Evolutionary conservation across 2,329 filamentous ascomycete genomes (phyloP), one percentile per base, ranked within the genome.

Genomic region (Ophiostoma piceae): DNA sequence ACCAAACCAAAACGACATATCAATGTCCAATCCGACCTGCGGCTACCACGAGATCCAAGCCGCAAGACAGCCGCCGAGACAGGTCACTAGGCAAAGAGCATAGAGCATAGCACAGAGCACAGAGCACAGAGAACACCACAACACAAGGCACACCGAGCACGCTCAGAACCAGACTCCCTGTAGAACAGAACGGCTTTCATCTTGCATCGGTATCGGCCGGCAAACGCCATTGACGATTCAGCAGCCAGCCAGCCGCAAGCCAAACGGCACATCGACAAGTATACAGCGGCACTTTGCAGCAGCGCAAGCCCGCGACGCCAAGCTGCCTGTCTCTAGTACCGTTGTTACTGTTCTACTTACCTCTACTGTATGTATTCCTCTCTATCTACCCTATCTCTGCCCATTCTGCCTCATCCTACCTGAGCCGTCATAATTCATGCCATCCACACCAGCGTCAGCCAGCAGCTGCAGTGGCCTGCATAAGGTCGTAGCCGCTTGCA

Each of bases 41-140:
- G 60, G 60, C 60, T 64, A 64, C 60, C 37, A 5, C 60, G 60
- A 64, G 14, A 6, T 64, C 32, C 60, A 64, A 60, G 22, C 54
- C 54, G 54, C 22, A 60, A 64, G 60, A 64, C 60, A 64, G 60
- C 60, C 60, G 9, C 60, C 32, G 60, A 64, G 60, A 64, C 60
- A 64, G 19, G 57, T 19, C 43, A 47, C 16, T 19, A 43, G 39
- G 39, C 35, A 41, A 2, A 41, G 43, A 6, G 39, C 14, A 47
- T 4, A 7, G 39, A 22, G 8, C 22, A 57, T 2, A 22, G 54
- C 54, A 26, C 54, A 57, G 4, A n/a, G 3, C n/a, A 16, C 41
- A 11, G 6, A n/a, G n/a, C n/a, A n/a, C n/a, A n/a, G n/a, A n/a
- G n/a, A n/a, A n/a, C n/a, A n/a, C n/a, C n/a, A n/a, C n/a, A n/a